Percentiles rank a stretch among this genome's conserved stretches.
Evolutionary conservation across 805 yeast genomes (phyloP).

Genomic region (Barnettozyma siamensis): DNA sequence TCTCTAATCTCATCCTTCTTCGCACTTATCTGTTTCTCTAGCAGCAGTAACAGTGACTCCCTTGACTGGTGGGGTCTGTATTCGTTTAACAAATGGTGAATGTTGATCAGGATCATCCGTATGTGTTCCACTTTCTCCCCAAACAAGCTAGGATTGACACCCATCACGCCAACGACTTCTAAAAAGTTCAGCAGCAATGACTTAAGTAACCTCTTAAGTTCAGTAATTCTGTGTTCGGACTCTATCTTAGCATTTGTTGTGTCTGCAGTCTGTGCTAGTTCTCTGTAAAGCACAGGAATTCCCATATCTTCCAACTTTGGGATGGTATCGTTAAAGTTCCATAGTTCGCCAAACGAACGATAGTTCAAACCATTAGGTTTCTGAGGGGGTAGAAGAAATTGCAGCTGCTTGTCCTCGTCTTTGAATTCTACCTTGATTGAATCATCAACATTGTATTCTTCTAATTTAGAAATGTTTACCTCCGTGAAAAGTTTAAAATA

Average conservation of each 20-base stretch:
- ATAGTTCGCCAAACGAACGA: slow-evolving; percentile 82
- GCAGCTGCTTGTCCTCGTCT: slow-evolving; percentile 39
- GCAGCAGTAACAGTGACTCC: slow-evolving; percentile 73
- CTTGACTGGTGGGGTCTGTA: slow-evolving; percentile 95
- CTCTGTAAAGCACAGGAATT: slow-evolving; percentile 61
- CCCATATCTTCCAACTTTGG: slow-evolving; percentile 76
- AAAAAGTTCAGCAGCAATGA: slow-evolving; percentile 75
- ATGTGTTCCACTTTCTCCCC: slow-evolving; percentile 69
- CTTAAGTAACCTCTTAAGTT: slow-evolving; percentile 72
- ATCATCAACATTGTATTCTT: slow-evolving; percentile 17
- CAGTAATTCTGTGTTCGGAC: slow-evolving; percentile 39
- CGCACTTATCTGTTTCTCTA: slow-evolving; percentile 63
- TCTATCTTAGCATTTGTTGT: slow-evolving; percentile 3
- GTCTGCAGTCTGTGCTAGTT: slow-evolving; percentile 10
- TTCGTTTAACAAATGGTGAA: slow-evolving; percentile 87
- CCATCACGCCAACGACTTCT: slow-evolving; percentile 73
- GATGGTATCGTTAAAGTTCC: slow-evolving; percentile 72
- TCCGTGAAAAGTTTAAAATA: slow-evolving; percentile 67
- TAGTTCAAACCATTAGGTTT: slow-evolving; percentile 62
- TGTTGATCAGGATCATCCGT: slow-evolving; percentile 73
- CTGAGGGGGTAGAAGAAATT: slow-evolving; percentile 58
- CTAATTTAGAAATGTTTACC: slow-evolving; percentile 50
- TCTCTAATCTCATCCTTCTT: slow-evolving; percentile 49
- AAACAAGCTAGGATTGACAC: slow-evolving; percentile 63
- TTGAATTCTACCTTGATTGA: slow-evolving; percentile 29